These are phyloP conservation scores for Diophrys appendiculata DNA, from an alignment of 73 alveolate genomes.

Conservation along the genomic window DNA sequence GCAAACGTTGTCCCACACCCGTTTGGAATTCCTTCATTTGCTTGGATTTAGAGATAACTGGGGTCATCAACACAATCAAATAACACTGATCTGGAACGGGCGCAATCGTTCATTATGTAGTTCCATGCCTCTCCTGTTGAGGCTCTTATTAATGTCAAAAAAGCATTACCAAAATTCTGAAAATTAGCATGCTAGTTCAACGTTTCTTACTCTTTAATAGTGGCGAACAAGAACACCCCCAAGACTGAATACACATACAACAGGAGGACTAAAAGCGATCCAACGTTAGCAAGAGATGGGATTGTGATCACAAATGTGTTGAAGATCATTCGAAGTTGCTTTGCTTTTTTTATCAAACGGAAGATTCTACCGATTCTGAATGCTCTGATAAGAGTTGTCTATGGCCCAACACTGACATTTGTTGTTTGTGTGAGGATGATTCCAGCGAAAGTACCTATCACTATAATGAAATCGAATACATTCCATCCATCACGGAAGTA, in stretches of 20 bases:
- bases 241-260: conserved; percentile 43
- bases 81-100: neutral
- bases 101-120: conserved; percentile 63
- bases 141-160: conserved; percentile 17
- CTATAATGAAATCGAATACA: conserved; percentile 48
- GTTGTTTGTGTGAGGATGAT: neutral
- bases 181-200: conserved; percentile 32
- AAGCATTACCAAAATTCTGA: conserved; percentile 24
- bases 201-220: conserved; percentile 39
- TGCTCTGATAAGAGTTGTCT: conserved; percentile 51
- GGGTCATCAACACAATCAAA: conserved; percentile 28
- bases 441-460: conserved; percentile 35
- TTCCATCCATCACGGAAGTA: conserved; percentile 63
- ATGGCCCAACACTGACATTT: conserved; percentile 22
- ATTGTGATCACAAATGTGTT: conserved; percentile 46
- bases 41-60: conserved; percentile 16
- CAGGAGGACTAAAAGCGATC: conserved; percentile 46
- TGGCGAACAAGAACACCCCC: conserved; percentile 46
- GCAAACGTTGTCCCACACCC: conserved; percentile 29
- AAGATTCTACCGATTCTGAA: conserved; percentile 51
- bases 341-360: conserved; percentile 45
- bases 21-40: conserved; percentile 2
- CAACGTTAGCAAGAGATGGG: conserved; percentile 68
- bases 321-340: conserved; percentile 40
- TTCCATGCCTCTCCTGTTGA: conserved; percentile 67